Percentiles rank a stretch among this genome's conserved stretches.
Conservation (phyloP, 2,329 filamentous ascomycete species). For the Botrytis squamosa region DNA sequence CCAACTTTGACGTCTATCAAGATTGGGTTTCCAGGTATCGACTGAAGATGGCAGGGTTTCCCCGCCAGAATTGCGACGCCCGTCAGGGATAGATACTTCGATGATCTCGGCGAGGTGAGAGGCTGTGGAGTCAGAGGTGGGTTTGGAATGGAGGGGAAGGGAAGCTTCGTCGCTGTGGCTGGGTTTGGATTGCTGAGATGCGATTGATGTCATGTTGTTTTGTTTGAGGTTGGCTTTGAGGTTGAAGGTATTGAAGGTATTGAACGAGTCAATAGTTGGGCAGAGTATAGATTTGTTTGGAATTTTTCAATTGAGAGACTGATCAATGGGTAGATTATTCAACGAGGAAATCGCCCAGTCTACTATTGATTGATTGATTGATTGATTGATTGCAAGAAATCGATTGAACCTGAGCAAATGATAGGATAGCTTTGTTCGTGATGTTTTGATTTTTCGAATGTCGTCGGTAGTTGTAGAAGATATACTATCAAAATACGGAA, state of each 20-base stretch:
- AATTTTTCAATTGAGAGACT: background rate
- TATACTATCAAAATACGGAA: background rate
- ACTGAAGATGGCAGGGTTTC: slow-evolving; percentile 28
- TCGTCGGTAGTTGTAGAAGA: background rate
- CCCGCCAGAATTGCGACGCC: slow-evolving; percentile 32
- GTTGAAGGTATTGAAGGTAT: background rate
- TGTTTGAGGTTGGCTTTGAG: background rate
- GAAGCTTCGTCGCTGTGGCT: background rate
- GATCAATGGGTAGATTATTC: background rate
- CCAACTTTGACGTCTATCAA: slow-evolving; percentile 32
- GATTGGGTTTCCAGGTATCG: slow-evolving; percentile 33
- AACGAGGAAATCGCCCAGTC: background rate
- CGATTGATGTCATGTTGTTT: background rate
- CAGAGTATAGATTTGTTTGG: background rate
- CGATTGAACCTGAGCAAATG: background rate
- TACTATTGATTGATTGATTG: background rate
- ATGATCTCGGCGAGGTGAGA: background rate
- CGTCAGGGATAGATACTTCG: slow-evolving; percentile 28
- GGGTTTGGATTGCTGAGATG: background rate
- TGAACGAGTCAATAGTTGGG: background rate
- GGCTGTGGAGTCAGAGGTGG: background rate
- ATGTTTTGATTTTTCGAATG: background rate
- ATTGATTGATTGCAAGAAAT: background rate
- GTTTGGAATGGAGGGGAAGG: slow-evolving; percentile 3
- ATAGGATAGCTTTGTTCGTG: background rate